Conservation (phyloP, 176 grass and related monocot genomes). For the Coix lacrymajobi region DNA sequence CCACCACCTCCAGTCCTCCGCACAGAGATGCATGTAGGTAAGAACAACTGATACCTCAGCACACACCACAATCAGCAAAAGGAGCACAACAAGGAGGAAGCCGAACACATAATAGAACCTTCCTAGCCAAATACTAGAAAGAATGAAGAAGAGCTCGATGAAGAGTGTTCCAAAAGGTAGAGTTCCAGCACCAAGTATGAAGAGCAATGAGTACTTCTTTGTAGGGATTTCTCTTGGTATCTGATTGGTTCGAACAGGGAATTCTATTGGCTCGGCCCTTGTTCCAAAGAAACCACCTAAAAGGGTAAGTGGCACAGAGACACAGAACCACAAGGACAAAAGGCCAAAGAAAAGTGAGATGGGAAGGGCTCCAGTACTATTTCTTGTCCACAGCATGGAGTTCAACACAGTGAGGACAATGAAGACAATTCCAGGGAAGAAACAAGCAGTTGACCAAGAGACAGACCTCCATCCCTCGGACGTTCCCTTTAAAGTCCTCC, state of each 20-base stretch:
- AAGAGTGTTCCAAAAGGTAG: constrained; percentile 86
- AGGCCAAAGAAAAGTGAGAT: constrained; percentile 80
- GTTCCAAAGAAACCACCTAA: constrained; percentile 81
- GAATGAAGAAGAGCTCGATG: constrained; percentile 90
- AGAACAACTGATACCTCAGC: constrained; percentile 89
- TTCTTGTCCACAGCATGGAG: constrained; percentile 82
- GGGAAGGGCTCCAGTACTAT: constrained; percentile 76
- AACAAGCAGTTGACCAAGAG: constrained; percentile 82
- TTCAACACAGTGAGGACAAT: constrained; percentile 64
- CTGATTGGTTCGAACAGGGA: constrained; percentile 83
- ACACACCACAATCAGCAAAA: constrained; percentile 74
- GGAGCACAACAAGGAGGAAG: constrained; percentile 76
- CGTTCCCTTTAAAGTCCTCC: constrained; percentile 78
- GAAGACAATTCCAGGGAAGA: constrained; percentile 83
- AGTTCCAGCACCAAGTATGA: constrained; percentile 73
- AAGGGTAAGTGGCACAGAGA: constrained; percentile 86
- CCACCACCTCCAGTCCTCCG: constrained; percentile 89
- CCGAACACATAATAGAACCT: constrained; percentile 93
- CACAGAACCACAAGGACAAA: constrained; percentile 85
- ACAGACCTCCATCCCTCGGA: constrained; percentile 80
- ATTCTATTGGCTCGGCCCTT: constrained; percentile 59
- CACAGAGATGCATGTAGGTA: constrained; percentile 90
- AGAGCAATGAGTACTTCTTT: constrained; percentile 81
- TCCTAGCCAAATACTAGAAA: constrained; percentile 87
- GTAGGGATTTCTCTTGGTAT: constrained; percentile 79